Evolutionary conservation across 768 basidiomycete species (phyloP).

Genomic region (Psilocybe cyanescens): DNA sequence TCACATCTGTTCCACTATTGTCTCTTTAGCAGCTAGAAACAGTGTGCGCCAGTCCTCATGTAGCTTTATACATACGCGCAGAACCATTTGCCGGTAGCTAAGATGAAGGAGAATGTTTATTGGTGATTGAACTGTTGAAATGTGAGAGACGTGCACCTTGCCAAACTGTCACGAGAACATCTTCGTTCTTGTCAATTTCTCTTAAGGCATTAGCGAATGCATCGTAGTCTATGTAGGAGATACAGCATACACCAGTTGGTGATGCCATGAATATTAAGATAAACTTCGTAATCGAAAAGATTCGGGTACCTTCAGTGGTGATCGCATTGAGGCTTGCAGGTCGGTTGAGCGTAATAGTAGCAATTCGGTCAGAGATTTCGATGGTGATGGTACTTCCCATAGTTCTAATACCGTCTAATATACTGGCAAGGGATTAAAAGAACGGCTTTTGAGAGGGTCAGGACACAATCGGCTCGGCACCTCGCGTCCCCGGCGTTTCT

Average conservation of each 20-base stretch:
- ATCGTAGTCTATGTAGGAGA: constrained; percentile 54
- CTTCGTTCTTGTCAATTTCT: constrained; percentile 59
- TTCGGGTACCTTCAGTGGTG: constrained; percentile 45
- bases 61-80: constrained; percentile 56
- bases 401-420: constrained; percentile 20
- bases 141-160: constrained; percentile 49
- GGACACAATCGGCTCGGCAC: no score
- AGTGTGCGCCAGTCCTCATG: not conserved
- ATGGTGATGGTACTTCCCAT: constrained; percentile 41
- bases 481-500: no score
- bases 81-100: constrained; percentile 74
- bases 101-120: not conserved
- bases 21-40: not conserved
- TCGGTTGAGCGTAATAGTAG: constrained; percentile 69
- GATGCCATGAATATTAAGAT: no score
- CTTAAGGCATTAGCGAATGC: constrained; percentile 60
- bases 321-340: constrained; percentile 65
- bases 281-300: no score
- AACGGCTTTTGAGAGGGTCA: not conserved
- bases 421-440: no score
- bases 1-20: constrained; percentile 65
- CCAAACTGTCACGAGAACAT: constrained; percentile 69
- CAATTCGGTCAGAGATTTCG: constrained; percentile 58
- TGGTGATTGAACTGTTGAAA: not conserved
- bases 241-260: not conserved